Evolutionary conservation across 208 protist genomes (phyloP).

Genomic region (Leishmania mexicana): DNA sequence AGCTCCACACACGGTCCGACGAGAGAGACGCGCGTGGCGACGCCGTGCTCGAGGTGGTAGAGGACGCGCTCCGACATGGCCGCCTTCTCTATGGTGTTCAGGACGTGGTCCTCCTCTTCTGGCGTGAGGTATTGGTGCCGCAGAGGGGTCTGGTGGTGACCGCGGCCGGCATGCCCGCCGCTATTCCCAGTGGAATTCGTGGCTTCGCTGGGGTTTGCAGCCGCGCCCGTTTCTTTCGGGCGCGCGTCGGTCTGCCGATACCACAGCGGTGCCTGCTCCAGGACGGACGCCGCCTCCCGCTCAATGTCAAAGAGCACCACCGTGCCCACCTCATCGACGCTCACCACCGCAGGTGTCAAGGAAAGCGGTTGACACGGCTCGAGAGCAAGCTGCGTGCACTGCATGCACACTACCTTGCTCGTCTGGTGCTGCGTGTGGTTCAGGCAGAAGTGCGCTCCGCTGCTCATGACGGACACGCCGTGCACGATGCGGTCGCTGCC

Average conservation of each 20-base stretch:
- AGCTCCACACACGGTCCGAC: conserved; percentile 67
- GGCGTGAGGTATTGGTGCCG: conserved; percentile 12
- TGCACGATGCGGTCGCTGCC: conserved; percentile 59
- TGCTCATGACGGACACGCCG: conserved; percentile 72
- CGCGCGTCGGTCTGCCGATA: conserved; percentile 3
- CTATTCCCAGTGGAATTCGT: not conserved
- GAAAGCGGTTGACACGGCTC: conserved; percentile 21
- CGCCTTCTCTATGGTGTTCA: conserved; percentile 13
- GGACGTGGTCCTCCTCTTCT: conserved; percentile 16
- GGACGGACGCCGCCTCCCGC: conserved; percentile 21
- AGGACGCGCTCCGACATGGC: conserved; percentile 1
- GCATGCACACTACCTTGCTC: conserved; percentile 51
- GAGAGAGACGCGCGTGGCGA: conserved; percentile 46
- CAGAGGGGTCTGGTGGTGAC: not conserved
- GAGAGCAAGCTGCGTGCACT: conserved; percentile 51
- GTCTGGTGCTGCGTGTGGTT: conserved; percentile 53
- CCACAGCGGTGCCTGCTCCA: conserved; percentile 22
- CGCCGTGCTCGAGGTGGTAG: conserved; percentile 53
- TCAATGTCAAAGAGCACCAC: conserved; percentile 70
- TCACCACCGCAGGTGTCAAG: conserved; percentile 51
- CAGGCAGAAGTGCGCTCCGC: conserved; percentile 58
- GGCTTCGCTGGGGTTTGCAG: not conserved
- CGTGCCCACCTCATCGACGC: conserved; percentile 69
- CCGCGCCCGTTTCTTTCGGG: not conserved
- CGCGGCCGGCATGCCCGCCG: not conserved